phyloP scores from a whole-genome alignment of 1,284 basidiomycete species.

The Kwoniella shivajii region DNA sequence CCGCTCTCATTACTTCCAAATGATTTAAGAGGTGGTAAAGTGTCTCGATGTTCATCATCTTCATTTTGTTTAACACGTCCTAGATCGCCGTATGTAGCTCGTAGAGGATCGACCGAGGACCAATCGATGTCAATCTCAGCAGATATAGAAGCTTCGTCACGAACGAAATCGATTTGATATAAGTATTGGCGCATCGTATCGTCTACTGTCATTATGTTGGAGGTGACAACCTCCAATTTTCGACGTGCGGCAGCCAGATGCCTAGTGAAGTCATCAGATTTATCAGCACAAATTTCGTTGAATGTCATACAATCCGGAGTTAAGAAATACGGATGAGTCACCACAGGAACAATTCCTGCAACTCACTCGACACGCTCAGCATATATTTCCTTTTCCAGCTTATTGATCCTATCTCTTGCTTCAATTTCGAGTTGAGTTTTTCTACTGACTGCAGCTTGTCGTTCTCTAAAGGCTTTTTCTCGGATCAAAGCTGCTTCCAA shows the following conservation, averaged over 20 bases:
- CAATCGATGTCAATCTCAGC: constrained; percentile 37
- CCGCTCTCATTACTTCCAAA: constrained; percentile 16
- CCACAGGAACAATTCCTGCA: too few species aligned
- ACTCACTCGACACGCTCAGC: constrained; percentile 30
- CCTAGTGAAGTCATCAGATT: background rate
- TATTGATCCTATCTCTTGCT: constrained; percentile 19
- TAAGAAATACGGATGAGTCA: too few species aligned
- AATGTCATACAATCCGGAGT: too few species aligned
- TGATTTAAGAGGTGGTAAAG: constrained; percentile 8
- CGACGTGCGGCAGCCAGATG: constrained; percentile 14
- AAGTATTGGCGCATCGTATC: constrained; percentile 35
- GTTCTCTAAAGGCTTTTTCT: constrained; percentile 28
- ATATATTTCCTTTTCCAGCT: constrained; percentile 35
- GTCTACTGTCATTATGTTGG: constrained; percentile 21
- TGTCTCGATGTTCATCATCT: constrained; percentile 14
- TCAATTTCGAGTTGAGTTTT: constrained; percentile 23
- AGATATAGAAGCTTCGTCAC: constrained; percentile 24
- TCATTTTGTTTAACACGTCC: background rate
- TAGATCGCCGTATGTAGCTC: constrained; percentile 8
- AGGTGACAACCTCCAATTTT: constrained; percentile 20
- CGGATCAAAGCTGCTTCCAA: constrained; percentile 23
- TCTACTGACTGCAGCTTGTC: constrained; percentile 21
- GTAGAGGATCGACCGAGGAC: constrained; percentile 23
- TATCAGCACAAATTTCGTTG: too few species aligned
- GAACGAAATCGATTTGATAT: constrained; percentile 35